Evolutionary conservation across 768 basidiomycete genomes (phyloP).

Genomic region (Antrodiella citrinella): DNA sequence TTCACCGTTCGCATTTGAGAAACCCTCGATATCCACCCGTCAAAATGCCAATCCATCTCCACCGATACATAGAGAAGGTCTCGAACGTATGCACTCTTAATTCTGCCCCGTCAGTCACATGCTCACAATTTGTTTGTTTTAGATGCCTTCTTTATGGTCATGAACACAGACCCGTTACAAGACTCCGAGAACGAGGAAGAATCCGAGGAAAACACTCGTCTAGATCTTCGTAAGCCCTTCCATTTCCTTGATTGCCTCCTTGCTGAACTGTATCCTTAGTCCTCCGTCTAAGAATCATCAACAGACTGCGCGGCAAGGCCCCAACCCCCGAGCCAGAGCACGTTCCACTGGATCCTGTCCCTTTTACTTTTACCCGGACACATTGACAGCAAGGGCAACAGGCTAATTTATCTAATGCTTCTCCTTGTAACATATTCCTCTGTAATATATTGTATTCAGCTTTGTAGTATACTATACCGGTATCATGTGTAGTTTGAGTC

Average conservation of each 20-base stretch:
- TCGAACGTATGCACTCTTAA: constrained; percentile 48
- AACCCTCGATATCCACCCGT: not conserved
- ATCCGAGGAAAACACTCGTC: constrained; percentile 53
- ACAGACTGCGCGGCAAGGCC: constrained; percentile 44
- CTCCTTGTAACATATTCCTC: not conserved
- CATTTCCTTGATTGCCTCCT: not conserved
- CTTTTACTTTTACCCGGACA: not conserved
- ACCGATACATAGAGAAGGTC: constrained; percentile 1
- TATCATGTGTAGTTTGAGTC: not conserved
- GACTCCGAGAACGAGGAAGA: constrained; percentile 75
- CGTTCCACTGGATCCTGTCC: not conserved
- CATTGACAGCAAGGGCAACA: not conserved
- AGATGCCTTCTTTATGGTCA: constrained; percentile 72
- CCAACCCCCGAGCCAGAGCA: constrained; percentile 46
- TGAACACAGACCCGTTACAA: constrained; percentile 56
- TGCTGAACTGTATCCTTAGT: constrained; percentile 27
- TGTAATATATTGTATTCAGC: not conserved
- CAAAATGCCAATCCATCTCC: not conserved
- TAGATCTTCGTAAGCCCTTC: constrained; percentile 29
- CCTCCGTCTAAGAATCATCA: constrained; percentile 53
- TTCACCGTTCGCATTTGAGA: not conserved
- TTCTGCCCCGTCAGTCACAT: not conserved
- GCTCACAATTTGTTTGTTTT: not conserved
- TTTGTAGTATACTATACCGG: not conserved
- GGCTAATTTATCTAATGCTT: not conserved